These are phyloP conservation scores for Hortaea werneckii DNA, from an alignment of 2,329 filamentous ascomycete genomes.

Conservation along the genomic window DNA sequence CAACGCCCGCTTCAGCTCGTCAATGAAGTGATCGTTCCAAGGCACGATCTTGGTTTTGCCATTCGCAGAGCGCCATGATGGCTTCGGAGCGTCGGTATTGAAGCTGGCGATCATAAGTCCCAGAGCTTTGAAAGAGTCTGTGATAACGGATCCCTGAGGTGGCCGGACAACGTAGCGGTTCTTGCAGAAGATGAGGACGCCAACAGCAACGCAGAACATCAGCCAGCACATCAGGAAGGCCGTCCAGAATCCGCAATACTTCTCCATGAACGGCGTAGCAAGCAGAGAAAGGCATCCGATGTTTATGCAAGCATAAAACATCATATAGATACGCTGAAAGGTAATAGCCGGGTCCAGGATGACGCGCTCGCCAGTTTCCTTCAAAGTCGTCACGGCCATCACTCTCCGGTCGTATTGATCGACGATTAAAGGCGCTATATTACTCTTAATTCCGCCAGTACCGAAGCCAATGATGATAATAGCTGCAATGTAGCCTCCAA, in stretches of 20 bases:
- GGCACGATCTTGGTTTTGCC: constrained; percentile 35
- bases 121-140: constrained; percentile 55
- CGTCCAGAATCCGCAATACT: constrained; percentile 55
- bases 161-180: constrained; percentile 33
- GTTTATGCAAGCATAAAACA: constrained; percentile 67
- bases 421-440: constrained; percentile 48
- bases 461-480: constrained; percentile 63
- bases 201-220: constrained; percentile 53
- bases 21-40: constrained; percentile 63
- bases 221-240: constrained; percentile 53
- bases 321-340: constrained; percentile 43
- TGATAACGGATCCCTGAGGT: constrained; percentile 54
- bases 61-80: constrained; percentile 49
- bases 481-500: constrained; percentile 44
- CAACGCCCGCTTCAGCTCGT: constrained; percentile 58
- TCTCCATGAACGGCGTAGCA: constrained; percentile 58
- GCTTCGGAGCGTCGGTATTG: constrained; percentile 55
- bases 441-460: constrained; percentile 73
- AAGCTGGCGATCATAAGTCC: constrained; percentile 44
- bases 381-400: constrained; percentile 23
- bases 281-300: constrained; percentile 57
- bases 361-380: not conserved
- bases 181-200: constrained; percentile 38
- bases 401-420: constrained; percentile 36
- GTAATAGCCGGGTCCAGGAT: constrained; percentile 27